Percentiles rank a stretch among this genome's conserved stretches.
Evolutionary conservation across 192 early-diverging fungal species (phyloP).

Genomic region (Thamnidium elegans): DNA sequence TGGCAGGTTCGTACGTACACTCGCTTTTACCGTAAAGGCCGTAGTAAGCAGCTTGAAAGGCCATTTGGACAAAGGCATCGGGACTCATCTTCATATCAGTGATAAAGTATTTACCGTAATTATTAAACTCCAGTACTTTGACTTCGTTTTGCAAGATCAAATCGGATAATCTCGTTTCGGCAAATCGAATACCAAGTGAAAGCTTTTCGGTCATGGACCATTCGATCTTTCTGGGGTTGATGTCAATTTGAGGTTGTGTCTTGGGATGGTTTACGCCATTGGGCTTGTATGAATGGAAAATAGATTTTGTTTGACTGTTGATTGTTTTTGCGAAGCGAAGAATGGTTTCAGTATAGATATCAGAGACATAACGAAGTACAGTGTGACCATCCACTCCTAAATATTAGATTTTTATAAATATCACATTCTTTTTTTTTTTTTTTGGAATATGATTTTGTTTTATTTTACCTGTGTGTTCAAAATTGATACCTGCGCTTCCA

Average conservation of each 20-base stretch:
- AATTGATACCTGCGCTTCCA: conserved; percentile 83
- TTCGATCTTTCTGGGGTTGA: conserved; percentile 43
- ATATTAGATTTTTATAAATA: neutral
- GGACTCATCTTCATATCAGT: conserved; percentile 37
- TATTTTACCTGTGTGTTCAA: conserved; percentile 70
- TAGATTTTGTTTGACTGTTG: conserved; percentile 38
- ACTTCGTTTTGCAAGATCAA: conserved; percentile 58
- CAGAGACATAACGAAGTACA: conserved; percentile 44
- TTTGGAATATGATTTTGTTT: neutral
- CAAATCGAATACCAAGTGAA: conserved; percentile 41
- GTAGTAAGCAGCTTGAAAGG: conserved; percentile 77
- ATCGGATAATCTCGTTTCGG: conserved; percentile 42
- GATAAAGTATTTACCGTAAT: conserved; percentile 42
- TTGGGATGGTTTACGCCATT: neutral
- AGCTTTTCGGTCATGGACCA: conserved; percentile 40
- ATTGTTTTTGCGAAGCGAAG: conserved; percentile 45
- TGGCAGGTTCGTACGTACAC: conserved; percentile 77
- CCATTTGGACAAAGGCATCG: conserved; percentile 54
- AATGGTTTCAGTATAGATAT: conserved; percentile 49
- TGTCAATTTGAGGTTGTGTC: conserved; percentile 17
- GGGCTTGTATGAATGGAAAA: conserved; percentile 30
- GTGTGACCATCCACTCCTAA: conserved; percentile 49
- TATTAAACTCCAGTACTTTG: conserved; percentile 57
- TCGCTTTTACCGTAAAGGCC: conserved; percentile 67
- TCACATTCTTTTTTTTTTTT: conserved; percentile 5